Evolutionary conservation across 2,329 filamentous ascomycete species (phyloP).

Genomic region (Trichoderma guizhouense): DNA sequence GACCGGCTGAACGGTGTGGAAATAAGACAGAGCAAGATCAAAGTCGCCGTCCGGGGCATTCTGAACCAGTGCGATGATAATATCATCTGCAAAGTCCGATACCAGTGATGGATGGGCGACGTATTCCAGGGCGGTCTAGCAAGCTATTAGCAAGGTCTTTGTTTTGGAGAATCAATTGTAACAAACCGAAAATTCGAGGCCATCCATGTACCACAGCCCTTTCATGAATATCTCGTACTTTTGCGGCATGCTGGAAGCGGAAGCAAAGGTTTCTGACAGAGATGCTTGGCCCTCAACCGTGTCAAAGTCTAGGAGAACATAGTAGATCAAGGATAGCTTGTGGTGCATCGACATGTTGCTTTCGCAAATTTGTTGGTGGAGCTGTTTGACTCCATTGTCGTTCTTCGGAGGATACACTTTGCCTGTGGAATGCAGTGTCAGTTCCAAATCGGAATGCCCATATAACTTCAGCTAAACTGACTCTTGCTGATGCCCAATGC

Average conservation of each 20-base stretch:
- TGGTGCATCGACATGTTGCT: conserved; percentile 65
- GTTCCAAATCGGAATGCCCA: background rate
- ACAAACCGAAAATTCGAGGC: conserved; percentile 60
- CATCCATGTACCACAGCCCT: conserved; percentile 78
- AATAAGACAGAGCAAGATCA: conserved; percentile 71
- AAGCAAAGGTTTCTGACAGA: conserved; percentile 56
- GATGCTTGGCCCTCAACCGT: conserved; percentile 48
- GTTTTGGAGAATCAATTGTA: background rate
- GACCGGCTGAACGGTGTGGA: conserved; percentile 69
- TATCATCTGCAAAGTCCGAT: conserved; percentile 80
- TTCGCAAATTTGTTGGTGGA: conserved; percentile 68
- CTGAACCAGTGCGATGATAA: conserved; percentile 65
- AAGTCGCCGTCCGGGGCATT: conserved; percentile 58
- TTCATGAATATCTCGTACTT: conserved; percentile 80
- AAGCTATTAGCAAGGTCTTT: background rate
- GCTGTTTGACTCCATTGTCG: conserved; percentile 61
- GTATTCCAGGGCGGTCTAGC: conserved; percentile 65
- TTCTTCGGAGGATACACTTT: conserved; percentile 73
- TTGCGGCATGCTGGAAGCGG: conserved; percentile 62
- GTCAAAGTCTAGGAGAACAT: conserved; percentile 74
- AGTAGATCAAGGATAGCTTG: conserved; percentile 80
- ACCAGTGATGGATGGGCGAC: conserved; percentile 76
- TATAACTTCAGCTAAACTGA: conserved; percentile 32
- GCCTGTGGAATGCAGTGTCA: conserved; percentile 31
- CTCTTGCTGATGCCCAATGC: conserved; percentile 66